Base-by-base conservation (phyloP, 2,329 filamentous ascomycete species). In the Aschersonia sp. region DNA sequence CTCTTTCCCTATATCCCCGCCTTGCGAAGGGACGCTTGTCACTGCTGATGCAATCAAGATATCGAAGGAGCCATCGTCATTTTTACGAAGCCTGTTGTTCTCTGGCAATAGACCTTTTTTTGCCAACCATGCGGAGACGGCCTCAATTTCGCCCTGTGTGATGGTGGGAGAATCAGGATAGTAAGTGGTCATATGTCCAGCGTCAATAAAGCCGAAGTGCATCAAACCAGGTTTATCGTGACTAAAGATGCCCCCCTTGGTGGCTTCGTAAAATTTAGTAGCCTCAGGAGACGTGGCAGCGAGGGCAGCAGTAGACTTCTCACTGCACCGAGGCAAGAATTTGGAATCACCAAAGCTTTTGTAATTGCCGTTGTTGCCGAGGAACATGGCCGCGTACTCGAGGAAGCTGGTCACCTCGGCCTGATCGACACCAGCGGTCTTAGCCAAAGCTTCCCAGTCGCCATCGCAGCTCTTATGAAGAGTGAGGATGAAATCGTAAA, bases 301-400 rank as follows among this genome's bases (percentile, higher is more conserved):
- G 35, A 91, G 70, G 51, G 81, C 75, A 46, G 77, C 73, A 51
- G 89, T 74, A 4, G 73, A 75, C 50, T 77, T 74, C 54, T 80
- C 74, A 5, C 74, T 70, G 58, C 84, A 78, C 55, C 85, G 74
- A 2, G 86, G 86, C 49, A 92, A 75, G 60, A 92, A 89, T 61
- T 92, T 92, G 57, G 82, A 78, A 64, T 92, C 85, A 43, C 87
- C 87, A 58, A 89, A 91, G 55, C 84, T 84, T 69, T 91, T 91
- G 69, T 91, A 92, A 65, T 92, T 92, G 53, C 87, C 85, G 52
- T 74, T 74, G 60, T 91, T 92, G 43, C 84, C 84, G 3, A 92
- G 70, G 63, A 92, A 89, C 64, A 87, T 84, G 31, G 77, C 79
- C 5, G 84, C 74, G 62, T 91, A 92, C 62, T 89, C 78, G 40